Conservation (phyloP, 352 stramenopile genomes). For the Halophytophthora batemanensis region DNA sequence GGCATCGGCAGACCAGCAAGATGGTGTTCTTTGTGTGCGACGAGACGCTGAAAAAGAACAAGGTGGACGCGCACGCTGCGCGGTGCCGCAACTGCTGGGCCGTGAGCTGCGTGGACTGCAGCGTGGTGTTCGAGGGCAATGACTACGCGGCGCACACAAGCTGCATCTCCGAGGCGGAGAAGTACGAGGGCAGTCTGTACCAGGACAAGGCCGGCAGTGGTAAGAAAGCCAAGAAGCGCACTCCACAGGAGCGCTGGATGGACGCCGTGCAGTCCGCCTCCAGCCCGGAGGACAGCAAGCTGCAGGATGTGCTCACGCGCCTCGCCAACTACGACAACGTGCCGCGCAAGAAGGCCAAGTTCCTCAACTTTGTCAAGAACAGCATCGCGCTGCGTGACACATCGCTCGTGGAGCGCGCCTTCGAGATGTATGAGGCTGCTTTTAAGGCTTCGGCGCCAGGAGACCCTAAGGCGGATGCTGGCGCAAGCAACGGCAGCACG, state of each 20-base stretch:
- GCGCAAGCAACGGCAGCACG: not conserved
- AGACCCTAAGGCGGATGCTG: slow-evolving; percentile 8
- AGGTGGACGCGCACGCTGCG: slow-evolving; percentile 87
- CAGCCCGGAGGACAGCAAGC: slow-evolving; percentile 42
- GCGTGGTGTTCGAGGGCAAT: slow-evolving; percentile 87
- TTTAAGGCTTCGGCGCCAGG: slow-evolving; percentile 47
- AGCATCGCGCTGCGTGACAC: slow-evolving; percentile 57
- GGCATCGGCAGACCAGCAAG: not conserved
- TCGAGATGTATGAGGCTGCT: slow-evolving; percentile 61
- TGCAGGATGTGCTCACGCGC: slow-evolving; percentile 69
- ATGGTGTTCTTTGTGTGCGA: slow-evolving; percentile 91
- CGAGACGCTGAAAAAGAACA: slow-evolving; percentile 94
- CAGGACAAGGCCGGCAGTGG: slow-evolving; percentile 52
- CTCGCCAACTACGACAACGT: slow-evolving; percentile 88
- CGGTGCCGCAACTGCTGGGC: slow-evolving; percentile 88
- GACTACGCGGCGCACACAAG: slow-evolving; percentile 88
- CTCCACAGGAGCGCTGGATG: slow-evolving; percentile 87
- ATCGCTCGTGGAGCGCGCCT: slow-evolving; percentile 58
- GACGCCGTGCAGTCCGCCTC: slow-evolving; percentile 59
- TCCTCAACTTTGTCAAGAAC: slow-evolving; percentile 91
- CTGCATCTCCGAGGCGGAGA: slow-evolving; percentile 93
- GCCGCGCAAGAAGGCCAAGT: slow-evolving; percentile 92
- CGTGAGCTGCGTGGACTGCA: slow-evolving; percentile 94
- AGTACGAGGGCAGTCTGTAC: slow-evolving; percentile 92
- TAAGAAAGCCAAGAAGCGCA: slow-evolving; percentile 70